These are phyloP conservation scores for Vanilla planifolia DNA, from an alignment of 106 monocot species.

Conservation along the genomic window DNA sequence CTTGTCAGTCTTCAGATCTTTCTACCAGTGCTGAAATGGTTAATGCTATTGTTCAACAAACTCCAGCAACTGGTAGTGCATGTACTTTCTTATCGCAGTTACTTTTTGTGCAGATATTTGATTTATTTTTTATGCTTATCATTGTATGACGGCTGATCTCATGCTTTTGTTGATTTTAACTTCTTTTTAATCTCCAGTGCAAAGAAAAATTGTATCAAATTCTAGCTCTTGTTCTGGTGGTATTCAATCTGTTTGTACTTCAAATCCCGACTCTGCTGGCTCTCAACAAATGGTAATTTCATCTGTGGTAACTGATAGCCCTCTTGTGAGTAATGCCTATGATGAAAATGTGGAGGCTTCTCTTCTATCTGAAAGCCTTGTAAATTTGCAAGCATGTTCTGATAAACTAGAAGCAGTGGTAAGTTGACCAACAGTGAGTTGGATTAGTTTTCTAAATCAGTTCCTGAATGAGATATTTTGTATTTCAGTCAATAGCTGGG, in stretches of 20 bases:
- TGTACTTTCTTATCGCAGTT: neutral
- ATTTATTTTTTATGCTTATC: neutral
- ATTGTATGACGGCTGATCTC: neutral
- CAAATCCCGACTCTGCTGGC: neutral
- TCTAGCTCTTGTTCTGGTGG: neutral
- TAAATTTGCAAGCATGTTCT: neutral
- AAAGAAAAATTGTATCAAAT: neutral
- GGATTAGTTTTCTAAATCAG: neutral
- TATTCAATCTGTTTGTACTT: neutral
- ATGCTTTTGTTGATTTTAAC: neutral
- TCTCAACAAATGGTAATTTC: neutral
- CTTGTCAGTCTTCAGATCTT: no score
- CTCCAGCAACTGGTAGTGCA: no score
- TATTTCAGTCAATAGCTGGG: neutral
- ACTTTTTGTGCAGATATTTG: neutral
- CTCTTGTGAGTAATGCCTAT: neutral
- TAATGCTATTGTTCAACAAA: no score
- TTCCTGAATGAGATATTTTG: neutral
- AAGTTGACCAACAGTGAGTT: neutral
- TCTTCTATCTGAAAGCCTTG: neutral
- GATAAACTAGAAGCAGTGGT: neutral
- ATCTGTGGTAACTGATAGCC: neutral
- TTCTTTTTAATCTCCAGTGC: neutral
- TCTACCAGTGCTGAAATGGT: no score
- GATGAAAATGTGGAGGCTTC: neutral